These are phyloP conservation scores for Chloranthus sessilifolius DNA, from an alignment of 164 flowering plant genomes.

Conservation along the genomic window DNA sequence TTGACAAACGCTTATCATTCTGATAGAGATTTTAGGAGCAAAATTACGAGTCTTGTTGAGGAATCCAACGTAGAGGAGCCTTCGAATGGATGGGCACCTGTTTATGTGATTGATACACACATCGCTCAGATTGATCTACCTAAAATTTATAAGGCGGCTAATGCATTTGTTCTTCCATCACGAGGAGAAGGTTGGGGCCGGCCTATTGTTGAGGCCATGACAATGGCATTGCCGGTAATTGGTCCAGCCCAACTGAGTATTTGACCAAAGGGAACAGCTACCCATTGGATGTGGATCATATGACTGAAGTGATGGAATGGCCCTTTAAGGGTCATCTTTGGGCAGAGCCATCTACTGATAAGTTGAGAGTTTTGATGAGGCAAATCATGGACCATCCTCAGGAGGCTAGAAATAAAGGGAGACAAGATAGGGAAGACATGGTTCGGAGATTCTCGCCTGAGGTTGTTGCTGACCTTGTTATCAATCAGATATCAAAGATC, in stretches of 20 bases:
- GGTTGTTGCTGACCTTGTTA: constrained; percentile 53
- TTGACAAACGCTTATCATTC: constrained; percentile 66
- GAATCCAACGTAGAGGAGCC: constrained; percentile 42
- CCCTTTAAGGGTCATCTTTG: constrained; percentile 75
- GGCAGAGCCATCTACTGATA: constrained; percentile 69
- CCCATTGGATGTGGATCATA: constrained; percentile 49
- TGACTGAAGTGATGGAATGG: constrained; percentile 66
- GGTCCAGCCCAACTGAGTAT: constrained; percentile 81
- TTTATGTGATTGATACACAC: constrained; percentile 53
- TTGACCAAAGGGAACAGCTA: constrained; percentile 58
- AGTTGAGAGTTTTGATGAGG: constrained; percentile 53
- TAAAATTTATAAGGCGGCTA: constrained; percentile 53
- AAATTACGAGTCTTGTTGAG: constrained; percentile 50
- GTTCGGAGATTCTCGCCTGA: constrained; percentile 53
- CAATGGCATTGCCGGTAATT: constrained; percentile 70
- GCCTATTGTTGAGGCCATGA: constrained; percentile 78
- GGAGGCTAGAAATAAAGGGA: constrained; percentile 50
- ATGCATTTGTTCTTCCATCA: constrained; percentile 72
- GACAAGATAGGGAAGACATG: constrained; percentile 62
- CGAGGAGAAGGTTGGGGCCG: constrained; percentile 90
- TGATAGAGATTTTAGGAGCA: constrained; percentile 45
- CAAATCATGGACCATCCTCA: constrained; percentile 40
- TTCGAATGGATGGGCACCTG: constrained; percentile 47
- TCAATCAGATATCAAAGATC: constrained; percentile 29
- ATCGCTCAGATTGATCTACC: constrained; percentile 65